Base-by-base conservation (phyloP, 2,329 filamentous ascomycete genomes). In the Chalaropsis ovoidea region DNA sequence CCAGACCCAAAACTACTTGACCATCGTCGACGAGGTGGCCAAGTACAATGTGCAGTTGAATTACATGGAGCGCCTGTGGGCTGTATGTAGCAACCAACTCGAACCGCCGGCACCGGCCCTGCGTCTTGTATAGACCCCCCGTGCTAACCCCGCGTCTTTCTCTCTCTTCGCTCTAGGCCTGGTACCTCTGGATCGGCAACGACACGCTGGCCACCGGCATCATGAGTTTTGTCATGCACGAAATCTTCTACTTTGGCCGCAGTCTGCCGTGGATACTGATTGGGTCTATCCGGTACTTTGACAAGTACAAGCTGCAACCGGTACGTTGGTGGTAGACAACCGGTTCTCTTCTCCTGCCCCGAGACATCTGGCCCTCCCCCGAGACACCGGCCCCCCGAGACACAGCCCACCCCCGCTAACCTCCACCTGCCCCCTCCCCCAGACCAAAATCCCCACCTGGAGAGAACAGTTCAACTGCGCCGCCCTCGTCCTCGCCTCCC, bases 161-260 rank as follows among this genome's bases (percentile, higher is more conserved):
- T 49, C 2, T 39, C 35, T 7, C 31, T 31, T 49, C 31, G 35
- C 22, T 41, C 22, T 61, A 85, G 77, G 86, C 91, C 49, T 97
- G 91, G 93, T 99, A 99, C 76, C 84, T 93, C 17, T 99, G 86
- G 82, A 96, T 97, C 88, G 90, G 95, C 76, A 99, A 99, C 76
- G 94, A 99, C 78, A 87, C 89, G 65, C 86, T 99, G 69, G 94
- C 94, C 67, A 99, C 94, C 2, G 94, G 94, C 68, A 94, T 99
- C 79, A 88, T 97, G 89, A 96, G 91, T 72, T 99, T 99, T 76
- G 77, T 87, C 70, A 90, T 97, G 84, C 94, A 99, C 80, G 94
- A 99, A 77, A 65, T 85, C 49, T 83, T 99, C 72, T 99, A 99
- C 81, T 99, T 97, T 73, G 94, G 94, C 71, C 86, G 94, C 70